These are phyloP conservation scores for Cucumis sativus DNA, from an alignment of 306 rosid genomes.

Conservation along the genomic window Cucumber_9930_V3 NC_026655.2:24353501-24354000, in stretches of 20 bases:
- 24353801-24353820: neutral
- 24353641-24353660: neutral
- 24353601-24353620: conserved; percentile 29
- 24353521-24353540: conserved; percentile 15
- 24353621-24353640: neutral
- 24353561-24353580: conserved; percentile 34
- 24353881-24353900: neutral
- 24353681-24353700: neutral
- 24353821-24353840: neutral
- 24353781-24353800: neutral
- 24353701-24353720: neutral
- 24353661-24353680: neutral
- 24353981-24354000: too few relatives aligned
- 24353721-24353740: neutral
- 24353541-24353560: conserved; percentile 1
- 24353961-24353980: too few relatives aligned
- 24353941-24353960: too few relatives aligned
- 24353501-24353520: conserved; percentile 52
- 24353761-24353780: neutral
- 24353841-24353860: neutral
- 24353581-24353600: conserved; percentile 40
- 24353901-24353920: neutral
- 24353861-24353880: neutral
- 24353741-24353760: neutral
- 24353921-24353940: neutral